Base-by-base conservation (phyloP, 208 protist species). In the Acanthamoeba culbertsoni region DNA sequence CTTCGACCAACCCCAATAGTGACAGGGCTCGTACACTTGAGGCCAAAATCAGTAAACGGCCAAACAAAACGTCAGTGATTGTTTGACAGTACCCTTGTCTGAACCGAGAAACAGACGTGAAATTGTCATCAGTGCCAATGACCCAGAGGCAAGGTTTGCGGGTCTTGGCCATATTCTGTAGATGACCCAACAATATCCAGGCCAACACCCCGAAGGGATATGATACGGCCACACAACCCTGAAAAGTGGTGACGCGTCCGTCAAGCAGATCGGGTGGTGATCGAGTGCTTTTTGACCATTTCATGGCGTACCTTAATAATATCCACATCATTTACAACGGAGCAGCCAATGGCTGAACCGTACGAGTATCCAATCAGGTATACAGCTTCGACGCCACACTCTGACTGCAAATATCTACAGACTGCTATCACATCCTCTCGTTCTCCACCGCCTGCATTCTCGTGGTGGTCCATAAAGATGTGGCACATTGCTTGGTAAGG, bases 271-370 rank as follows among this genome's bases (percentile, higher is more conserved):
- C n/a, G n/a, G n/a, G n/a, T n/a, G n/a, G n/a, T n/a, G n/a, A n/a
- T n/a, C n/a, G n/a, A n/a, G n/a, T n/a, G n/a, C n/a, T n/a, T n/a
- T n/a, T n/a, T n/a, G n/a, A n/a, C n/a, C n/a, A 68, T 33, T 8
- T 26, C n/a, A 26, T 28, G 7, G 65, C 28, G 71, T 26, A 84
- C 73, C 73, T 84, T 84, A 33, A 84, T 84, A 55, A 84, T 84
- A 84, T 84, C 73, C 73, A 84, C 73, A 84, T 84, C 73, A 84
- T 84, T 84, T 84, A 84, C 73, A 84, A 84, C 53, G 35, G 82
- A 90, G 82, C 53, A 90, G 51, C 53, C 46, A 23, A 90, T 90
- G 82, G 55, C 82, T 35, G 82, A 90, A 7, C 82, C 82, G 35
- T 90, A 90, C 51, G 82, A 90, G 82, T 90, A 90, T 35, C 82